phyloP scores from a whole-genome alignment of 768 basidiomycete genomes.

The Dacryopinax primogenitus region DNA sequence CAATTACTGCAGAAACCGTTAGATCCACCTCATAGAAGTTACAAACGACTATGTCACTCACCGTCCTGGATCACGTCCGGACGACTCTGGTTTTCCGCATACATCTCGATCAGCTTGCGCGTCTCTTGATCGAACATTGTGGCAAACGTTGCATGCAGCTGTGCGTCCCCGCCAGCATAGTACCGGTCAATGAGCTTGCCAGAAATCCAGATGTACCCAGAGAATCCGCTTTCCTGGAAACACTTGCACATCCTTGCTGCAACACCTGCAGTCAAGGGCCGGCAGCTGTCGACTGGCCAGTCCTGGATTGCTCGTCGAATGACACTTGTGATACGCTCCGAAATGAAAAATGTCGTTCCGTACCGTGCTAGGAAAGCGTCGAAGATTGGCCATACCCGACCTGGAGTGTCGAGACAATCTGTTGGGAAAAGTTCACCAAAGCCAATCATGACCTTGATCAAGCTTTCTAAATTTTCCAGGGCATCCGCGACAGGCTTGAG shows the following conservation, averaged over 20 bases:
- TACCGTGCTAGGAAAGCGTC: slow-evolving; percentile 68
- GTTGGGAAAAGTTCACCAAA: slow-evolving; percentile 74
- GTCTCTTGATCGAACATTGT: slow-evolving; percentile 57
- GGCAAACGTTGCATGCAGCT: background rate
- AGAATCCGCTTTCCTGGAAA: slow-evolving; percentile 68
- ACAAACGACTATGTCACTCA: slow-evolving; percentile 31
- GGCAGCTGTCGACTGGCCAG: slow-evolving; percentile 73
- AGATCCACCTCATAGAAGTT: slow-evolving; percentile 8
- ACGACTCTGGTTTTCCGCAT: slow-evolving; percentile 39
- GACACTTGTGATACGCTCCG: slow-evolving; percentile 74
- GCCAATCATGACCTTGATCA: slow-evolving; percentile 67
- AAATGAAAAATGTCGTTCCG: slow-evolving; percentile 58
- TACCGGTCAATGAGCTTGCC: slow-evolving; percentile 69
- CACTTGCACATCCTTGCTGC: slow-evolving; percentile 59
- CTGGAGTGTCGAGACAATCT: slow-evolving; percentile 62
- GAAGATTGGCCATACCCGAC: slow-evolving; percentile 72
- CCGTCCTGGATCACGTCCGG: slow-evolving; percentile 78
- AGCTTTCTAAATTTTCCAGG: slow-evolving; percentile 85
- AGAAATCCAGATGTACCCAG: slow-evolving; percentile 88
- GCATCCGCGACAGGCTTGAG: slow-evolving; percentile 40
- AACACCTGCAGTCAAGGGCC: slow-evolving; percentile 51
- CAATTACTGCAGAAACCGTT: slow-evolving; percentile 53
- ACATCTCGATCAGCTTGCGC: slow-evolving; percentile 48
- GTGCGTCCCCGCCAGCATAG: background rate
- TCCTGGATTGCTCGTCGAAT: slow-evolving; percentile 36